Percentiles rank a stretch among this genome's conserved stretches.
Evolutionary conservation across 257 asterid species (phyloP).

Genomic region (Nemophila menziesii): DNA sequence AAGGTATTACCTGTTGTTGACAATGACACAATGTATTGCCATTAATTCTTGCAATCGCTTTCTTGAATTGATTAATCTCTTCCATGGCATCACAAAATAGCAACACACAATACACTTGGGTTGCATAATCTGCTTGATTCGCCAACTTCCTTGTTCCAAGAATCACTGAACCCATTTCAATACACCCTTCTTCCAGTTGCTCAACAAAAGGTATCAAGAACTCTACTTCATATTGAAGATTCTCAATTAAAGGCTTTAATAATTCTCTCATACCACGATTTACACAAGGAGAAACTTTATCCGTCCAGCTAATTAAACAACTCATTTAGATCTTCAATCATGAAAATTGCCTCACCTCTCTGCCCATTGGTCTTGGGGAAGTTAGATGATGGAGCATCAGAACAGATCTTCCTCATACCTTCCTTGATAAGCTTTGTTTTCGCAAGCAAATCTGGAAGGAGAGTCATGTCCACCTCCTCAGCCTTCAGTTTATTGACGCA

Average conservation of each 20-base stretch:
- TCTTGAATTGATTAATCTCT: background rate
- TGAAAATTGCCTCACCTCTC: background rate
- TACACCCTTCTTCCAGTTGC: background rate
- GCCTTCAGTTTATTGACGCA: no score
- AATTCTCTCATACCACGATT: background rate
- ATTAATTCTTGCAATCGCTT: background rate
- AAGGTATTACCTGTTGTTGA: no score
- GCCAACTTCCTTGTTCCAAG: background rate
- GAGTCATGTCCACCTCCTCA: no score
- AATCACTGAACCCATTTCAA: background rate
- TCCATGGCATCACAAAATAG: conserved; percentile 1
- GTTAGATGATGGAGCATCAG: background rate
- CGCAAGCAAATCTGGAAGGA: background rate
- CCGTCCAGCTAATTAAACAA: conserved; percentile 1
- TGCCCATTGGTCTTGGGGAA: conserved; percentile 2
- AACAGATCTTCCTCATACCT: conserved; percentile 1
- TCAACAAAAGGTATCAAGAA: background rate
- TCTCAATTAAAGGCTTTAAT: background rate
- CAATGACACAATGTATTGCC: background rate
- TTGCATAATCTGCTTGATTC: conserved; percentile 3
- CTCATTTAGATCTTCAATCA: conserved; percentile 1
- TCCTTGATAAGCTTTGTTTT: background rate
- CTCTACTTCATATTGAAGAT: background rate
- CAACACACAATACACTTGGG: background rate
- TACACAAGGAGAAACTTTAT: background rate